Conservation (phyloP, 257 asterid genomes). For the Cruciata laevipes region DNA sequence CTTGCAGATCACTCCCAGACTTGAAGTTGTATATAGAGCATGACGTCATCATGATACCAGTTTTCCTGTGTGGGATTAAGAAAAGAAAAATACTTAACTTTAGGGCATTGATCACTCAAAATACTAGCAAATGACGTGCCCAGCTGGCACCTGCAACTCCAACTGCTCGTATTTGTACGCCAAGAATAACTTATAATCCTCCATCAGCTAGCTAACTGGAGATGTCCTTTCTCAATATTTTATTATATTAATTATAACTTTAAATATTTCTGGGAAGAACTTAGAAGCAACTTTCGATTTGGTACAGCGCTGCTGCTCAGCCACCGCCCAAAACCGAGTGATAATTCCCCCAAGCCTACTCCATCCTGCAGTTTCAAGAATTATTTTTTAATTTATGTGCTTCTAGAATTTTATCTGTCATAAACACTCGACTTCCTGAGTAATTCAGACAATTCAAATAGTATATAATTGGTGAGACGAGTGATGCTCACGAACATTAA, state of each 20-base stretch:
- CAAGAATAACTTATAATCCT: conserved; percentile 16
- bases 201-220: no score
- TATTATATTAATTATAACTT: no score
- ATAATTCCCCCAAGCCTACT: neutral
- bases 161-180: conserved; percentile 8
- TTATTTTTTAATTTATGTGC: no score
- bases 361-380: neutral
- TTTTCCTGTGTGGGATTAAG: neutral
- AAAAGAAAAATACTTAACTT: conserved; percentile 9
- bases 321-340: neutral
- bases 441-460: neutral
- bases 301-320: neutral
- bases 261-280: neutral
- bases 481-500: neutral
- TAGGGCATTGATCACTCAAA: neutral
- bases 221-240: neutral
- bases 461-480: neutral
- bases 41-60: neutral
- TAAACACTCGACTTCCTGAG: neutral
- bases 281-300: neutral
- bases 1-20: neutral
- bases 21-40: neutral
- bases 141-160: conserved; percentile 2
- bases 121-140: conserved; percentile 17
- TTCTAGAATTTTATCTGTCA: neutral